Base-by-base conservation (phyloP, 1,284 basidiomycete species). In the Wolfiporia cocos region DNA sequence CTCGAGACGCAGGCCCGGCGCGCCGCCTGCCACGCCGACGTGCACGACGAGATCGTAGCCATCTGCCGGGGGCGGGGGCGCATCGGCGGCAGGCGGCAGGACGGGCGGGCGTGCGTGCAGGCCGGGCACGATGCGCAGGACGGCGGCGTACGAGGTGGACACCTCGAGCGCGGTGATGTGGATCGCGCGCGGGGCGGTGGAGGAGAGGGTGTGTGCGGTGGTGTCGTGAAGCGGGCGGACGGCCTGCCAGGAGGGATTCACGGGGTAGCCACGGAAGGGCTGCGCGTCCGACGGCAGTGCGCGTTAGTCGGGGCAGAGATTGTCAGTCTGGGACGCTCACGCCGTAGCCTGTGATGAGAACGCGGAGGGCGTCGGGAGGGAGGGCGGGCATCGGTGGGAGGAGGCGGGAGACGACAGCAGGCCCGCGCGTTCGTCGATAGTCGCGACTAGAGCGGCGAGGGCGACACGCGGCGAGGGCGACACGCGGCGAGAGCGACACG, bases 1-100 rank as follows among this genome's bases (percentile, higher is more conserved):
- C 54, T 83, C 80, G 62, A 81, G 66, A 15, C 74, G 64, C 40
- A 82, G 50, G 0, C 80, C 81, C 5, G 71, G 65, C n/a, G n/a
- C n/a, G n/a, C n/a, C n/a, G 12, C 71, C 69, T 2, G 76, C 78
- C 7, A 77, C 74, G 3, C 80, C 81, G 18, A 82, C 67, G 50
- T 83, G 80, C 45, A 83, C 68, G 31, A 81, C 69, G 46, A 82
- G 71, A 51, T 82, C 80, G 48, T 76, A 82, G 17, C 76, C 76
- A 37, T 60, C 62, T 18, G 59, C 52, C 12, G 77, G 77, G 34
- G 72, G 62, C 29, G 58, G 64, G 2, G 55, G 37, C 11, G 50
- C 41, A 19, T 59, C 49, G 12, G 41, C 52, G 15, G 45, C 11
- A 9, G 51, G 47, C 11, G 76, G 74, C 3, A 81, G 58, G 17